These are phyloP conservation scores for Primulina huaijiensis DNA, from an alignment of 257 asterid genomes.

Conservation along the genomic window DNA sequence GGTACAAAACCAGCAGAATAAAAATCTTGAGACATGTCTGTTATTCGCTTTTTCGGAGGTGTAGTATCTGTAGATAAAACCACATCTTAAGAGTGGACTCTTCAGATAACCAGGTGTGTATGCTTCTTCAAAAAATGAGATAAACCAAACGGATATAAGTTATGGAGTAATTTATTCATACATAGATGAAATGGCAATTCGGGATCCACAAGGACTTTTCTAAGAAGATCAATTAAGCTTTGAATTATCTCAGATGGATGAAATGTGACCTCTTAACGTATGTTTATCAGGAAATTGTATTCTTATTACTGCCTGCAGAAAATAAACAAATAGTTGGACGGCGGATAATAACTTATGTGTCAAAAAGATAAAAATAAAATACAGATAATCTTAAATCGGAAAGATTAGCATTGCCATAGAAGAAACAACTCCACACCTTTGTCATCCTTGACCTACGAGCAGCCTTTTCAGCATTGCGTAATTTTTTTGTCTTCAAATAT, in stretches of 20 bases:
- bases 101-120: slow-evolving; percentile 15
- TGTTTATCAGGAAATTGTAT: slow-evolving; percentile 89
- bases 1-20: slow-evolving; percentile 87
- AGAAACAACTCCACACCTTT: slow-evolving; percentile 52
- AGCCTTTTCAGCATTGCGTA: slow-evolving; percentile 88
- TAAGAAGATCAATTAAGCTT: slow-evolving; percentile 67
- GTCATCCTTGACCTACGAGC: slow-evolving; percentile 84
- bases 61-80: slow-evolving; percentile 62
- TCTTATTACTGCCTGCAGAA: slow-evolving; percentile 70
- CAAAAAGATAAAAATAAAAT: background rate
- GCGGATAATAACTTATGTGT: background rate
- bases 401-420: slow-evolving; percentile 15
- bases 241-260: slow-evolving; percentile 88
- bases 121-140: slow-evolving; percentile 15
- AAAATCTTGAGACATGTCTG: slow-evolving; percentile 68
- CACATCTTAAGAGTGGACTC: slow-evolving; percentile 13
- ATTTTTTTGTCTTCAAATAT: slow-evolving; percentile 73
- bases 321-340: slow-evolving; percentile 6
- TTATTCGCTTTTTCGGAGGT: slow-evolving; percentile 87
- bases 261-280: slow-evolving; percentile 74
- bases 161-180: slow-evolving; percentile 32
- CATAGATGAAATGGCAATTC: slow-evolving; percentile 80
- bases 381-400: background rate
- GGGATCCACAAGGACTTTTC: slow-evolving; percentile 59
- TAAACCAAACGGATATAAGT: slow-evolving; percentile 8